phyloP scores from a whole-genome alignment of 805 yeast species.

The Kluyveromyces lactis region DNA sequence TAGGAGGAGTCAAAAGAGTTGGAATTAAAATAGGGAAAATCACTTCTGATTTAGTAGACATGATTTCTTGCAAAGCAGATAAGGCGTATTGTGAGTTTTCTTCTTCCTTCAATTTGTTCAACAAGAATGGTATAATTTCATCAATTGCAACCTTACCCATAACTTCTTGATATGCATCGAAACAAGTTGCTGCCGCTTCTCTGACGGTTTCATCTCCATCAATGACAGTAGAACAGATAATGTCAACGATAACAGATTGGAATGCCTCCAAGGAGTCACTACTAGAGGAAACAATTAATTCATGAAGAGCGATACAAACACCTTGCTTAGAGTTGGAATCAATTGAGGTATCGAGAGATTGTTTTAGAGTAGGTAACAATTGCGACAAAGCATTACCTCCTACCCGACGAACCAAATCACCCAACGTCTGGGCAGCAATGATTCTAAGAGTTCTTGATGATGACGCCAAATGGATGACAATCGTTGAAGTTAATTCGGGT shows the following conservation, averaged over 20 bases:
- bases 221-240: constrained; percentile 70
- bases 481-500: constrained; percentile 70
- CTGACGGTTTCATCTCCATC: constrained; percentile 71
- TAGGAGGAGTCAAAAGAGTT: constrained; percentile 70
- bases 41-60: constrained; percentile 82
- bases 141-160: constrained; percentile 84
- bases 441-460: constrained; percentile 67
- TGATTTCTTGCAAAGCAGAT: constrained; percentile 81
- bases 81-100: constrained; percentile 66
- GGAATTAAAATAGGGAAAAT: constrained; percentile 93
- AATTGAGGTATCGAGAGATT: constrained; percentile 44
- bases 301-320: constrained; percentile 87
- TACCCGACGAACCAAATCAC: constrained; percentile 90
- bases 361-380: constrained; percentile 75
- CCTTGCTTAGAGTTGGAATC: constrained; percentile 92
- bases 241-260: constrained; percentile 61
- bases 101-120: constrained; percentile 54
- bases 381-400: constrained; percentile 82
- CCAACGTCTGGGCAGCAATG: constrained; percentile 88
- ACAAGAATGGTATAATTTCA: constrained; percentile 76
- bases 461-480: constrained; percentile 80
- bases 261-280: constrained; percentile 51
- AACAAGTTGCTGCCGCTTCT: constrained; percentile 85
- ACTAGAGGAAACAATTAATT: constrained; percentile 69
- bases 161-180: constrained; percentile 75